A percentile compares a stretch with the other conserved stretches of the same genome.
phyloP scores from a whole-genome alignment of 2,329 filamentous ascomycete genomes.

The Paraphaeosphaeria minitans region DNA sequence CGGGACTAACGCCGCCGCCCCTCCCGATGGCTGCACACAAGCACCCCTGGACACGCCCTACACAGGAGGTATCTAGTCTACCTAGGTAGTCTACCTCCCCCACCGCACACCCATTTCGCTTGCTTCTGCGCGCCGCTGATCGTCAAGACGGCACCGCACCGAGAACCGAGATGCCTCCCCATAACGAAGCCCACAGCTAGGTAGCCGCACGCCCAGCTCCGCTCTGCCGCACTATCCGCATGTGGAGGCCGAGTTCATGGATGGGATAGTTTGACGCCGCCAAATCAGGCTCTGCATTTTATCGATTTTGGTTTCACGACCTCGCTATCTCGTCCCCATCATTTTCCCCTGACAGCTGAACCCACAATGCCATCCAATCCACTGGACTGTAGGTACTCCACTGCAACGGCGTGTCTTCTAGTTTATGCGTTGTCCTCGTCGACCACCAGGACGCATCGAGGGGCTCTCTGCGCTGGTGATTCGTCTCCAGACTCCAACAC shows the following conservation, averaged over 20 bases:
- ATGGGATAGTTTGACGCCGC: background rate
- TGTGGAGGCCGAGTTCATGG: background rate
- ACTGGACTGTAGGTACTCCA: background rate
- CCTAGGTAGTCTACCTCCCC: too few species aligned
- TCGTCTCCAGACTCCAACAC: constrained; percentile 34
- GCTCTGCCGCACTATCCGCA: background rate
- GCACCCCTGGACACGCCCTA: background rate
- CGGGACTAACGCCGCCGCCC: constrained; percentile 6
- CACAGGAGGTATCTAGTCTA: too few species aligned
- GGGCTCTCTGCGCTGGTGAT: constrained; percentile 30
- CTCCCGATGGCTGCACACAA: background rate
- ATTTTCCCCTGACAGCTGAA: too few species aligned
- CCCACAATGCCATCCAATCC: background rate
- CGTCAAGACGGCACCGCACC: too few species aligned
- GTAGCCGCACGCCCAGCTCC: background rate
- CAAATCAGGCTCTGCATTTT: background rate
- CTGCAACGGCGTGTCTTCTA: constrained; percentile 15
- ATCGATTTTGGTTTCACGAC: constrained; percentile 3
- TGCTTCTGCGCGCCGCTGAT: background rate
- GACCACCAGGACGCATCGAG: too few species aligned
- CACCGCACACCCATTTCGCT: background rate
- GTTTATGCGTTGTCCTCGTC: constrained; percentile 25
- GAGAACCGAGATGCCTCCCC: too few species aligned
- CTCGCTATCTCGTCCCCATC: background rate
- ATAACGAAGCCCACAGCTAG: background rate